These are phyloP conservation scores for Syzygium jambos DNA, from an alignment of 345 rosid species.

Conservation along the genomic window DNA sequence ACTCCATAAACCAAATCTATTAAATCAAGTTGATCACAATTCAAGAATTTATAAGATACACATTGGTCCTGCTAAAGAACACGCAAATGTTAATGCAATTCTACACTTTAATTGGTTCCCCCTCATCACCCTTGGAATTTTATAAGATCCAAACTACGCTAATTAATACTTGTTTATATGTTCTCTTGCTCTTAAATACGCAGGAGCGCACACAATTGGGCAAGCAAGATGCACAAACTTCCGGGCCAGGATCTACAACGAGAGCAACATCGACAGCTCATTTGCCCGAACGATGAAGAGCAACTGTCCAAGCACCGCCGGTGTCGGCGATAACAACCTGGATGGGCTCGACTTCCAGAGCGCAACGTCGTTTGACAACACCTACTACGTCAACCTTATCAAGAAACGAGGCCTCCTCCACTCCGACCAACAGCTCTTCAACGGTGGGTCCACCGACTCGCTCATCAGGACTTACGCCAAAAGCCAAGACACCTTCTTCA, in stretches of 20 bases:
- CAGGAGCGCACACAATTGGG: conserved; percentile 36
- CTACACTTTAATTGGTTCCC: background rate
- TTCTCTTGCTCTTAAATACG: too few relatives aligned
- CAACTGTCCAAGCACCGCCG: conserved; percentile 17
- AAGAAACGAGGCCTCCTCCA: conserved; percentile 43
- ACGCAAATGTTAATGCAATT: background rate
- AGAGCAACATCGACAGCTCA: conserved; percentile 29
- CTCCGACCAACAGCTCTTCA: conserved; percentile 34
- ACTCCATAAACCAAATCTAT: too few relatives aligned
- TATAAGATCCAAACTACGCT: too few relatives aligned
- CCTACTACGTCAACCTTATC: conserved; percentile 34
- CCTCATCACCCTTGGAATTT: background rate
- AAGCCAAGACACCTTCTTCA: conserved; percentile 21
- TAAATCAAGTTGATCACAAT: too few relatives aligned
- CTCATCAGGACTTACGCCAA: conserved; percentile 30
- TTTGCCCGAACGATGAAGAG: conserved; percentile 27
- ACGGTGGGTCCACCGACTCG: conserved; percentile 31
- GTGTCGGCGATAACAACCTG: conserved; percentile 16
- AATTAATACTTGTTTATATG: too few relatives aligned
- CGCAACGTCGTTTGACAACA: conserved; percentile 43
- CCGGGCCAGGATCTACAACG: conserved; percentile 33
- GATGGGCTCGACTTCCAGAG: conserved; percentile 42
- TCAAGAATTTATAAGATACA: too few relatives aligned
- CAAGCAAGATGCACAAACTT: conserved; percentile 44
- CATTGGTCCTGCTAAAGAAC: too few relatives aligned